A percentile compares a stretch with the other conserved stretches of the same genome.
These are phyloP conservation scores for Wallacemonas rigidus DNA, from an alignment of 208 protist genomes.

Conservation along the genomic window DNA sequence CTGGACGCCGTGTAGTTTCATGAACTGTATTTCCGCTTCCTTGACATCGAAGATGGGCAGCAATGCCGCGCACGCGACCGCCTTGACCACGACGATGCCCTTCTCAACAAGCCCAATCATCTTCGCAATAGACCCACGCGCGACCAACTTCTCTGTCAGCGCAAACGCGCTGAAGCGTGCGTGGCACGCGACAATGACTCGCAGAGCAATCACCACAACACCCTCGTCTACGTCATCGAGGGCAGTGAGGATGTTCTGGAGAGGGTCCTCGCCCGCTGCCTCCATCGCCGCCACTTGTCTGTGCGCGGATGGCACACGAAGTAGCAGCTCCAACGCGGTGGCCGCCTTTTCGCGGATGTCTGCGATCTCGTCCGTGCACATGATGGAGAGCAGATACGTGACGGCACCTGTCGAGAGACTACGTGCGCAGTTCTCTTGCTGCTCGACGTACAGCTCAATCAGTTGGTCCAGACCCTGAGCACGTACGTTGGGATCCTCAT, in stretches of 20 bases:
- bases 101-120: constrained; percentile 42
- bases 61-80: constrained; percentile 61
- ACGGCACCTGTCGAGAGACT: constrained; percentile 63
- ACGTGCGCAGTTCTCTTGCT: constrained; percentile 60
- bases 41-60: constrained; percentile 68
- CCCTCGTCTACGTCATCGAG: constrained; percentile 47
- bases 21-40: constrained; percentile 68
- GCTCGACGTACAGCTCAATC: constrained; percentile 68
- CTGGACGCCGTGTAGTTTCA: constrained; percentile 39
- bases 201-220: constrained; percentile 65
- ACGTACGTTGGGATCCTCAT: constrained; percentile 50
- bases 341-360: constrained; percentile 68
- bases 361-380: constrained; percentile 56
- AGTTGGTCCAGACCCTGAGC: constrained; percentile 68
- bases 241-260: constrained; percentile 39
- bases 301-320: constrained; percentile 53
- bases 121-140: constrained; percentile 36
- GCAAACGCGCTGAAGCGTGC: constrained; percentile 61
- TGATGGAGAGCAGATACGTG: constrained; percentile 53
- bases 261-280: constrained; percentile 20
- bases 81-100: constrained; percentile 38
- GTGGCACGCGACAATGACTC: constrained; percentile 62
- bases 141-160: constrained; percentile 49
- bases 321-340: constrained; percentile 61
- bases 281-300: constrained; percentile 44